Percentiles rank a stretch among this genome's conserved stretches.
Conservation (phyloP, 148 eudicot genomes). For the Salicornia ramosissima region DNA sequence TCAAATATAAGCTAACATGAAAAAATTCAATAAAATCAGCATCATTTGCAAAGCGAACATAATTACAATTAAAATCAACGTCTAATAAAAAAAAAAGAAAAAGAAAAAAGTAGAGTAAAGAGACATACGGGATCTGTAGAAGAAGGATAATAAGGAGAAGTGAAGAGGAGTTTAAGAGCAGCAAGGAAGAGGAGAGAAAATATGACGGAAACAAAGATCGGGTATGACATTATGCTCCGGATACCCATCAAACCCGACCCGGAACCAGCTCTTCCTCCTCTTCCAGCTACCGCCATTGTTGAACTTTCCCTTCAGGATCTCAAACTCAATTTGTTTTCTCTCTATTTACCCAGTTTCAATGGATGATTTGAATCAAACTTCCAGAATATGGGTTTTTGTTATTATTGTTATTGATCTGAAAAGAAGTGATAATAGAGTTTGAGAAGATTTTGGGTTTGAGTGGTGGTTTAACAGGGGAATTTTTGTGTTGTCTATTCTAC, state of each 20-base stretch:
- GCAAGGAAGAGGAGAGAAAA: conserved; percentile 75
- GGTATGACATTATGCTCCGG: conserved; percentile 61
- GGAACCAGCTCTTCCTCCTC: conserved; percentile 59
- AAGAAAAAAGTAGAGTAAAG: neutral
- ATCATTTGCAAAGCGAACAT: neutral
- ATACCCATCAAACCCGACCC: conserved; percentile 39
- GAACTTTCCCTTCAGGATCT: neutral
- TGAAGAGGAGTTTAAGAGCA: conserved; percentile 68
- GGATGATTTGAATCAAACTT: neutral
- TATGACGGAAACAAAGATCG: conserved; percentile 81
- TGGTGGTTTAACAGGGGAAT: conserved; percentile 6
- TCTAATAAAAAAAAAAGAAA: neutral
- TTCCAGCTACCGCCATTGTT: conserved; percentile 61
- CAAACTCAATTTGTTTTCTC: too few relatives aligned
- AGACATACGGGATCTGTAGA: conserved; percentile 50
- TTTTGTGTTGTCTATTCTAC: too few relatives aligned
- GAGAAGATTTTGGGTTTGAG: neutral
- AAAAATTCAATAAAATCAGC: neutral
- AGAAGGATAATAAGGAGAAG: conserved; percentile 45
- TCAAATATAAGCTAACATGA: neutral
- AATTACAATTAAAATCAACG: neutral
- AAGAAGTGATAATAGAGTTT: neutral
- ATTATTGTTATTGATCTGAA: conserved; percentile 1
- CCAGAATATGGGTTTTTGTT: neutral
- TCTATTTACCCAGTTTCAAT: neutral